Conservation (phyloP, 805 yeast genomes). For the Pichia heedii region DNA sequence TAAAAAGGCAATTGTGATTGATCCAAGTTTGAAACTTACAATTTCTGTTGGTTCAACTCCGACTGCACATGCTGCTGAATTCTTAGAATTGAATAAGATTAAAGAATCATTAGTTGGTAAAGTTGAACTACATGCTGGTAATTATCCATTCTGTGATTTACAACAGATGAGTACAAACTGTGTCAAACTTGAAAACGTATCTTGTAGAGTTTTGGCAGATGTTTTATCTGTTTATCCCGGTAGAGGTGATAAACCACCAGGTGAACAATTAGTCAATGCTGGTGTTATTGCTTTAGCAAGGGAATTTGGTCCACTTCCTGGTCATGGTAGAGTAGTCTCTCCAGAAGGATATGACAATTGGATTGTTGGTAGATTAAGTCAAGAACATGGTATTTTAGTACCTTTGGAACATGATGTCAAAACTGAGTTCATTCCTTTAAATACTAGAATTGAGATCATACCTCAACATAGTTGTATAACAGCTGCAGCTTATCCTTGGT, state of each 20-base stretch:
- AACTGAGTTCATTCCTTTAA: constrained; percentile 38
- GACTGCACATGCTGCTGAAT: constrained; percentile 51
- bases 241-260: constrained; percentile 41
- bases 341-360: constrained; percentile 42
- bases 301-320: constrained; percentile 52
- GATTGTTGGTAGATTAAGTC: constrained; percentile 56
- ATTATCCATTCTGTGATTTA: constrained; percentile 61
- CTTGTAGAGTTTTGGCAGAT: constrained; percentile 47
- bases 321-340: constrained; percentile 37
- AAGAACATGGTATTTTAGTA: constrained; percentile 67
- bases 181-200: constrained; percentile 35
- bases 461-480: constrained; percentile 74
- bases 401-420: constrained; percentile 29
- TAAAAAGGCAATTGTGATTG: constrained; percentile 26
- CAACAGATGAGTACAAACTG: constrained; percentile 68
- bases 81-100: constrained; percentile 5
- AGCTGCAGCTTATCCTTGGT: constrained; percentile 51
- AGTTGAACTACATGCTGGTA: constrained; percentile 73
- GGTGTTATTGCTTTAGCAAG: constrained; percentile 65
- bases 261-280: constrained; percentile 58
- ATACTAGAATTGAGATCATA: constrained; percentile 43
- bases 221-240: constrained; percentile 50
- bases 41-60: constrained; percentile 80
- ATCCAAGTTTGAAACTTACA: constrained; percentile 30
- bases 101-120: constrained; percentile 25